Evolutionary conservation across 2,329 filamentous ascomycete genomes (phyloP).

Genomic region (Albophoma yamanashiensis): DNA sequence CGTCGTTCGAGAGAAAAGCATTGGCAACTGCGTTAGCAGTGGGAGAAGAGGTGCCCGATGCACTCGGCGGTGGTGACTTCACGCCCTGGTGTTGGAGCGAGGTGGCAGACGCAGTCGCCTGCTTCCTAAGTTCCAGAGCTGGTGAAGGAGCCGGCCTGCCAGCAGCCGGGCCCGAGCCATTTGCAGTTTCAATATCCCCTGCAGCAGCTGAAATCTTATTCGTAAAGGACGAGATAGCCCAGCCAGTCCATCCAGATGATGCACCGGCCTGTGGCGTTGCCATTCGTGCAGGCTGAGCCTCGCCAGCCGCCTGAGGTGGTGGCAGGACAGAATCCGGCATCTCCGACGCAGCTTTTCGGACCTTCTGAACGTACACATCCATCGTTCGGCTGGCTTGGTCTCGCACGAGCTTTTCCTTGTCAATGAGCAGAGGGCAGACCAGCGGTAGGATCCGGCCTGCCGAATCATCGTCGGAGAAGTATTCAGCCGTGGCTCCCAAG

Average conservation of each 20-base stretch:
- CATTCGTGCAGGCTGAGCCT: conserved; percentile 56
- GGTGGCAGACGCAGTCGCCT: conserved; percentile 41
- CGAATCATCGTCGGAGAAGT: conserved; percentile 84
- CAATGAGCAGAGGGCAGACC: conserved; percentile 74
- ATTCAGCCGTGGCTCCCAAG: conserved; percentile 71
- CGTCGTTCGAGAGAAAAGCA: conserved; percentile 43
- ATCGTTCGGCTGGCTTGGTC: conserved; percentile 86
- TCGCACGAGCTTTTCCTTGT: conserved; percentile 91
- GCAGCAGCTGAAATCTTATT: conserved; percentile 80
- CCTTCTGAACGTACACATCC: conserved; percentile 72
- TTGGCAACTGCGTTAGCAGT: conserved; percentile 31
- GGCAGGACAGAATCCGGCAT: conserved; percentile 77
- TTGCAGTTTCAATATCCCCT: conserved; percentile 67
- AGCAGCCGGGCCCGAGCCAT: conserved; percentile 30
- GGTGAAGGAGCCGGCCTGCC: conserved; percentile 30
- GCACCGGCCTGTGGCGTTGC: conserved; percentile 60
- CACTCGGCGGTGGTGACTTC: conserved; percentile 35
- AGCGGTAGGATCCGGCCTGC: conserved; percentile 74
- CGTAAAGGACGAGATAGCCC: conserved; percentile 97
- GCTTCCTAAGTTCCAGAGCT: conserved; percentile 23
- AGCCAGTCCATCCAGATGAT: conserved; percentile 68
- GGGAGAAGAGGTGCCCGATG: conserved; percentile 38
- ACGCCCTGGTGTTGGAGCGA: conserved; percentile 50
- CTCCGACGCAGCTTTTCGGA: conserved; percentile 64
- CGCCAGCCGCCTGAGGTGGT: conserved; percentile 40